Evolutionary conservation across 2,329 filamentous ascomycete genomes (phyloP).

Genomic region (Fusarium ramigenum): DNA sequence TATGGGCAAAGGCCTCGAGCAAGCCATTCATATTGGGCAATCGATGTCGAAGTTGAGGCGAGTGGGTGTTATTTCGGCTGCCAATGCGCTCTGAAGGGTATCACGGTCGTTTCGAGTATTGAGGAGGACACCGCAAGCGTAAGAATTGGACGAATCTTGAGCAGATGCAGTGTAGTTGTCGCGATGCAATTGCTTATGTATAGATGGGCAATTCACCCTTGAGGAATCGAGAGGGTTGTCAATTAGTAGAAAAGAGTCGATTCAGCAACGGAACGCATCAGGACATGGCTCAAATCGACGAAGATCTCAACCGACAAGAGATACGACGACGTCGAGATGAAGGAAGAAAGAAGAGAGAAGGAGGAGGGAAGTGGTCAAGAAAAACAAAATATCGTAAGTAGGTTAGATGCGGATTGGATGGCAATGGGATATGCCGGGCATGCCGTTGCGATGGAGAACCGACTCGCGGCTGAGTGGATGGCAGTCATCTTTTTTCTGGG

Average conservation of each 20-base stretch:
- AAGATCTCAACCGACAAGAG: conserved; percentile 29
- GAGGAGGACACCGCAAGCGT: neutral
- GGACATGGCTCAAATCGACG: conserved; percentile 36
- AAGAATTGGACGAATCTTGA: neutral
- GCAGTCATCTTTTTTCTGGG: conserved; percentile 31
- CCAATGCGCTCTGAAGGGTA: conserved; percentile 1
- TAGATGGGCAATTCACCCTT: conserved; percentile 7
- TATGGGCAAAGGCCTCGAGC: conserved; percentile 43
- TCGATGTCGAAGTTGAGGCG: neutral
- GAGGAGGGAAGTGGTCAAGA: conserved; percentile 13
- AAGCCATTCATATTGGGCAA: conserved; percentile 26
- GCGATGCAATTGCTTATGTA: conserved; percentile 5
- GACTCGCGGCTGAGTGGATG: conserved; percentile 38
- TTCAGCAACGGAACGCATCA: conserved; percentile 18
- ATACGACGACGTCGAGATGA: conserved; percentile 25
- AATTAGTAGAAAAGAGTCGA: conserved; percentile 10
- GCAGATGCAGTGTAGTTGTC: neutral
- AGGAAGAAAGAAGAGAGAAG: conserved; percentile 2
- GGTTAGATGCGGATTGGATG: conserved; percentile 4
- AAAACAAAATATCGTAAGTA: conserved; percentile 28
- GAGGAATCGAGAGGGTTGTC: conserved; percentile 7
- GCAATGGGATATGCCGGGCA: conserved; percentile 34
- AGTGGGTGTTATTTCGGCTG: conserved; percentile 7
- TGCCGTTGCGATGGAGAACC: conserved; percentile 42
- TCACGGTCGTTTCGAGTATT: conserved; percentile 9